Conservation (phyloP, 2,329 filamentous ascomycete genomes). For the Botrytis fragariae region DNA sequence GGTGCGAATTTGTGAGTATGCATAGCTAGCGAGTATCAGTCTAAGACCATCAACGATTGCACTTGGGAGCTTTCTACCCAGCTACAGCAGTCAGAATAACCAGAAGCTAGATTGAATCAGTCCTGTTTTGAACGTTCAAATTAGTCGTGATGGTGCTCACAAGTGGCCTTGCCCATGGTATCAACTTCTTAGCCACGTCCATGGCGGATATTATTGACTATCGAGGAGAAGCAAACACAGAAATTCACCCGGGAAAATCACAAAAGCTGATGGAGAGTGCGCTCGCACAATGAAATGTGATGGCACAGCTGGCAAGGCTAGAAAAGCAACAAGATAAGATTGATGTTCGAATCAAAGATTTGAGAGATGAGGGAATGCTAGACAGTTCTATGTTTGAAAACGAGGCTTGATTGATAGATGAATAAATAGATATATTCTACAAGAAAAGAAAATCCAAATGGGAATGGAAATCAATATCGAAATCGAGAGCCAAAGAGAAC, state of each 20-base stretch:
- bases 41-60: not conserved
- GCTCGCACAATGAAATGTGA: not conserved
- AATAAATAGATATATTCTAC: not conserved
- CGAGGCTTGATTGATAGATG: too few species aligned
- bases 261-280: not conserved
- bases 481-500: not conserved
- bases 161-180: constrained; percentile 28
- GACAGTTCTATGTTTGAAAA: not conserved
- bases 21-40: constrained; percentile 30
- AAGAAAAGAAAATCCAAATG: not conserved
- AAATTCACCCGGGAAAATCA: not conserved
- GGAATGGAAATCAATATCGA: not conserved
- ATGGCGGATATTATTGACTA: constrained; percentile 16
- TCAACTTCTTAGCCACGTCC: constrained; percentile 23
- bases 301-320: not conserved
- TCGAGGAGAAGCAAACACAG: constrained; percentile 12
- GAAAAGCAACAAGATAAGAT: not conserved
- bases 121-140: not conserved
- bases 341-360: not conserved
- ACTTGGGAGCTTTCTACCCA: constrained; percentile 26
- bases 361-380: not conserved
- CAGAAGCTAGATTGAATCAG: constrained; percentile 30
- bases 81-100: constrained; percentile 33
- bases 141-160: constrained; percentile 23
- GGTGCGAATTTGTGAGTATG: constrained; percentile 33